These are phyloP conservation scores for Phytophthora multivora DNA, from an alignment of 352 stramenopile species.

Conservation along the genomic window DNA sequence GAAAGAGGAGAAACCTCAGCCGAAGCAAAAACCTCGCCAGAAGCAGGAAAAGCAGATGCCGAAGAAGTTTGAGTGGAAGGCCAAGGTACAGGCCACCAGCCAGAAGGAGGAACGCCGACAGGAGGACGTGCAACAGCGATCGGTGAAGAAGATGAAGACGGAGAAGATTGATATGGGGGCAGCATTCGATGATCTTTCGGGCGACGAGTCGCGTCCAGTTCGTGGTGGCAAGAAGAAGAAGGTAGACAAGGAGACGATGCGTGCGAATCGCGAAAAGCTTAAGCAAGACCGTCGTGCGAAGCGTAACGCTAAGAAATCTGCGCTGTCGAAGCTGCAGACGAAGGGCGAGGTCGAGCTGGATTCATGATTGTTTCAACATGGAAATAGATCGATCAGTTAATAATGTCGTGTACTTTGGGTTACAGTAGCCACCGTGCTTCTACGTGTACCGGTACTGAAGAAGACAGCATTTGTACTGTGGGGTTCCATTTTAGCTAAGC, in stretches of 20 bases:
- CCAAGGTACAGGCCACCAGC: conserved; percentile 17
- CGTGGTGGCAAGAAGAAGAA: conserved; percentile 32
- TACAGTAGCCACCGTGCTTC: too few relatives aligned
- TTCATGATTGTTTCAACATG: conserved; percentile 8
- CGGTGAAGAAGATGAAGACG: conserved; percentile 36
- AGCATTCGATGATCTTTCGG: conserved; percentile 67
- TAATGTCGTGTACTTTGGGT: too few relatives aligned
- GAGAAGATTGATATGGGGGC: conserved; percentile 80
- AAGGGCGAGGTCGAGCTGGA: conserved; percentile 55
- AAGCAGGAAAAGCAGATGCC: conserved; percentile 5
- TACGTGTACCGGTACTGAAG: too few relatives aligned
- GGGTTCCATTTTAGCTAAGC: too few relatives aligned
- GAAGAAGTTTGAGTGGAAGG: conserved; percentile 41
- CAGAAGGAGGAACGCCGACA: conserved; percentile 10
- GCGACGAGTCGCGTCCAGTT: conserved; percentile 37
- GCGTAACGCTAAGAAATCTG: conserved; percentile 63
- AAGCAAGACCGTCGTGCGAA: conserved; percentile 56
- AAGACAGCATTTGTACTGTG: too few relatives aligned
- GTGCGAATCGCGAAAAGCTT: conserved; percentile 63
- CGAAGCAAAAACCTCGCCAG: neutral
- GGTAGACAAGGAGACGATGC: conserved; percentile 61
- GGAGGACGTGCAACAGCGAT: conserved; percentile 13
- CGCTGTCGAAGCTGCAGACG: conserved; percentile 51
- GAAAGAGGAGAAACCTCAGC: conserved; percentile 1
- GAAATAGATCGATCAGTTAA: neutral